Evolutionary conservation across 2,329 filamentous ascomycete genomes (phyloP).

Genomic region (Niveomyces coronatus): DNA sequence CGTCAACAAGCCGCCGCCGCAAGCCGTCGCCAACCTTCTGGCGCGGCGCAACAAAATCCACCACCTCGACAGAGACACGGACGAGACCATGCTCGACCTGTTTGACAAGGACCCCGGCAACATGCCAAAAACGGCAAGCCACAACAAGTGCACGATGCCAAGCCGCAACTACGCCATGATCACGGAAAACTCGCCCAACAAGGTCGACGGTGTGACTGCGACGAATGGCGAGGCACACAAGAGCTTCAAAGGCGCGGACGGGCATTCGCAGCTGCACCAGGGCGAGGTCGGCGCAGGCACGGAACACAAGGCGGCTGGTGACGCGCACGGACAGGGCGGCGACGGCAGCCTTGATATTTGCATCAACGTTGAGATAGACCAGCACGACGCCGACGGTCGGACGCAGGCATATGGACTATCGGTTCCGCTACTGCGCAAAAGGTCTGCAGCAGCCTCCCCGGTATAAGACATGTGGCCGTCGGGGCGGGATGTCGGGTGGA

Average conservation of each 20-base stretch:
- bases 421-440: slow-evolving; percentile 54
- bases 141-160: slow-evolving; percentile 81
- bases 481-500: neutral
- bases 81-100: slow-evolving; percentile 88
- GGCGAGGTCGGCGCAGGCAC: slow-evolving; percentile 77
- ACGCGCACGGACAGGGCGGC: slow-evolving; percentile 41
- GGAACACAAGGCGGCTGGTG: slow-evolving; percentile 59
- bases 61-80: slow-evolving; percentile 60
- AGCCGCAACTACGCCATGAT: slow-evolving; percentile 90
- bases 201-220: slow-evolving; percentile 20
- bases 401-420: slow-evolving; percentile 78
- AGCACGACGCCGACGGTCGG: slow-evolving; percentile 67
- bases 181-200: slow-evolving; percentile 69
- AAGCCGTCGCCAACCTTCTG: slow-evolving; percentile 79
- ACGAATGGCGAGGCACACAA: slow-evolving; percentile 15
- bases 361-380: slow-evolving; percentile 79
- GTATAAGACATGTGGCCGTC: neutral
- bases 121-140: slow-evolving; percentile 59
- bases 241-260: slow-evolving; percentile 43
- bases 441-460: neutral
- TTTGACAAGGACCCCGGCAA: slow-evolving; percentile 82
- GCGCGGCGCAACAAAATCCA: slow-evolving; percentile 81
- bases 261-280: slow-evolving; percentile 59
- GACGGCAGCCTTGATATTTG: slow-evolving; percentile 66
- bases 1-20: slow-evolving; percentile 85